These are phyloP conservation scores for Collariella sp. DNA, from an alignment of 495 filamentous ascomycete genomes.

Conservation along the genomic window DNA sequence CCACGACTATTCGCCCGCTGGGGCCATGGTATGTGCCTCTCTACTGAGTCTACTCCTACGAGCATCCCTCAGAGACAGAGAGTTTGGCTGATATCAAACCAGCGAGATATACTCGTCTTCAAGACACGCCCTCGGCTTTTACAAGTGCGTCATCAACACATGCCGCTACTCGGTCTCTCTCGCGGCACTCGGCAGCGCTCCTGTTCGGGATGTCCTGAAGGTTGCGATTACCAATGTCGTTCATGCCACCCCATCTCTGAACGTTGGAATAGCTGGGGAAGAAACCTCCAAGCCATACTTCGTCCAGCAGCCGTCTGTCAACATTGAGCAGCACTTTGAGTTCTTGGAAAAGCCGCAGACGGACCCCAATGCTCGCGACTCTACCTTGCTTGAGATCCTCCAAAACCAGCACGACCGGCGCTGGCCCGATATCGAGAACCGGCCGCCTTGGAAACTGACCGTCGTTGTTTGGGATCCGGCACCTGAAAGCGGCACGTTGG, in stretches of 20 bases:
- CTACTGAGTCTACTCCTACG: not conserved
- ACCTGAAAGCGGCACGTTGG: not conserved
- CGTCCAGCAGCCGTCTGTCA: conserved; percentile 18
- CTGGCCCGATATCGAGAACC: conserved; percentile 15
- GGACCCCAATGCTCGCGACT: conserved; percentile 8
- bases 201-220: conserved; percentile 12
- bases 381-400: conserved; percentile 12
- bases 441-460: conserved; percentile 28
- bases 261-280: conserved; percentile 25
- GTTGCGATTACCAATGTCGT: conserved; percentile 27
- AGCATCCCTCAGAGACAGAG: too few relatives aligned
- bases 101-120: conserved; percentile 26
- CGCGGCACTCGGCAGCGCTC: not conserved
- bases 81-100: not conserved
- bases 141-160: conserved; percentile 28
- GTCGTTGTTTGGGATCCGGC: conserved; percentile 12
- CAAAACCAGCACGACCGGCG: conserved; percentile 20
- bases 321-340: conserved; percentile 25
- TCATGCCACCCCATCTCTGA: conserved; percentile 22
- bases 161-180: conserved; percentile 23
- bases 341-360: conserved; percentile 6
- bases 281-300: conserved; percentile 24
- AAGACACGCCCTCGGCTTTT: conserved; percentile 25
- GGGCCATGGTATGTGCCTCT: conserved; percentile 11
- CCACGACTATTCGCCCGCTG: conserved; percentile 8